These are phyloP conservation scores for Phaffomyces thermotolerans DNA, from an alignment of 805 yeast genomes.

Conservation along the genomic window DNA sequence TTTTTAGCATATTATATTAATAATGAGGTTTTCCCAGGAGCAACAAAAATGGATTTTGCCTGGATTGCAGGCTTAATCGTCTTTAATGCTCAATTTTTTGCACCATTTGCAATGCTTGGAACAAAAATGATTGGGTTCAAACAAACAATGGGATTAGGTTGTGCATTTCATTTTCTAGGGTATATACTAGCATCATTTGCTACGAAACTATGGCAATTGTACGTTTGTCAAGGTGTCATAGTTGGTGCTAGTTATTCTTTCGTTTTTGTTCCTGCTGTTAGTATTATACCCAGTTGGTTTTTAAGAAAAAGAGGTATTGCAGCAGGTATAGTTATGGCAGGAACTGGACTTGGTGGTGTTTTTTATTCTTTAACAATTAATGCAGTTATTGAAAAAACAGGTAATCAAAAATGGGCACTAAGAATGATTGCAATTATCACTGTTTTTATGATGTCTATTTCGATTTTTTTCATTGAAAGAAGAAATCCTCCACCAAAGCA, in stretches of 20 bases:
- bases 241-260: conserved; percentile 47
- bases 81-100: conserved; percentile 43
- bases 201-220: conserved; percentile 56
- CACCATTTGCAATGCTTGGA: conserved; percentile 49
- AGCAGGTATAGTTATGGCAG: conserved; percentile 39
- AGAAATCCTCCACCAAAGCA: conserved; percentile 19
- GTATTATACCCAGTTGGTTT: conserved; percentile 66
- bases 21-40: conserved; percentile 44
- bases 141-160: conserved; percentile 42
- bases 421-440: conserved; percentile 38
- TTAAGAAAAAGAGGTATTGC: conserved; percentile 51
- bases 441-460: conserved; percentile 29
- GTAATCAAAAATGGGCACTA: conserved; percentile 41
- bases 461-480: conserved; percentile 32
- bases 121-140: conserved; percentile 45
- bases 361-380: conserved; percentile 35
- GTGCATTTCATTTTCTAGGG: conserved; percentile 43
- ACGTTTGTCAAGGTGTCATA: conserved; percentile 59
- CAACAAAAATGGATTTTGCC: conserved; percentile 52
- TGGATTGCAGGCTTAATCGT: conserved; percentile 63
- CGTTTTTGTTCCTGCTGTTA: conserved; percentile 50
- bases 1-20: conserved; percentile 52
- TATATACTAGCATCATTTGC: conserved; percentile 55
- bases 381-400: conserved; percentile 34
- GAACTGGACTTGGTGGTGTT: conserved; percentile 50